These are phyloP conservation scores for Paspalum notatum DNA, from an alignment of 176 grass and related monocot genomes.

Conservation along the genomic window DNA sequence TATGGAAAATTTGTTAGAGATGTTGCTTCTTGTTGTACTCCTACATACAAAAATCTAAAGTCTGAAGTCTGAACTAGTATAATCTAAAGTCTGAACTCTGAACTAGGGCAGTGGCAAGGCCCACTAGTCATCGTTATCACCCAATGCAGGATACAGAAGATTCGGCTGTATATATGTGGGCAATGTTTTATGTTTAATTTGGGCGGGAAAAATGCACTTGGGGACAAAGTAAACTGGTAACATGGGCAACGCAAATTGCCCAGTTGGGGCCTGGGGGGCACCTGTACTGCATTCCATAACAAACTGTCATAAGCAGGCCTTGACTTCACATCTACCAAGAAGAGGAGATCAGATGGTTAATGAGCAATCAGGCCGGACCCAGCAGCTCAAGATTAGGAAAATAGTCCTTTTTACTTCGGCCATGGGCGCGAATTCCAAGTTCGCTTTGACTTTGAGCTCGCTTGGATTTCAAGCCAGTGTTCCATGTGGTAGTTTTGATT, in stretches of 20 bases:
- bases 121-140: constrained; percentile 7
- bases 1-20: not conserved
- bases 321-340: constrained; percentile 60
- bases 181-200: constrained; percentile 30
- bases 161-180: not conserved
- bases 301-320: constrained; percentile 29
- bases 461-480: constrained; percentile 54
- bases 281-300: constrained; percentile 18
- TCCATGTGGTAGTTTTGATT: constrained; percentile 46
- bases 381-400: not conserved
- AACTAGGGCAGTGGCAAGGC: not conserved
- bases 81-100: not conserved
- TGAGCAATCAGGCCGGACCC: constrained; percentile 18
- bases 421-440: constrained; percentile 36
- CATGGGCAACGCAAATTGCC: constrained; percentile 49
- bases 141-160: constrained; percentile 18
- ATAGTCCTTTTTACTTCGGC: constrained; percentile 36
- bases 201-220: not conserved
- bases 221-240: constrained; percentile 39
- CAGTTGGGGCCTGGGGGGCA: constrained; percentile 15
- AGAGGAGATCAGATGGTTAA: constrained; percentile 42
- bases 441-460: constrained; percentile 53
- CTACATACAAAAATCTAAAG: not conserved
- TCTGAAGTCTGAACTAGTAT: not conserved
- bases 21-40: constrained; percentile 12